These are phyloP conservation scores for Acanthamoeba royreba DNA, from an alignment of 208 protist genomes.

Conservation along the genomic window DNA sequence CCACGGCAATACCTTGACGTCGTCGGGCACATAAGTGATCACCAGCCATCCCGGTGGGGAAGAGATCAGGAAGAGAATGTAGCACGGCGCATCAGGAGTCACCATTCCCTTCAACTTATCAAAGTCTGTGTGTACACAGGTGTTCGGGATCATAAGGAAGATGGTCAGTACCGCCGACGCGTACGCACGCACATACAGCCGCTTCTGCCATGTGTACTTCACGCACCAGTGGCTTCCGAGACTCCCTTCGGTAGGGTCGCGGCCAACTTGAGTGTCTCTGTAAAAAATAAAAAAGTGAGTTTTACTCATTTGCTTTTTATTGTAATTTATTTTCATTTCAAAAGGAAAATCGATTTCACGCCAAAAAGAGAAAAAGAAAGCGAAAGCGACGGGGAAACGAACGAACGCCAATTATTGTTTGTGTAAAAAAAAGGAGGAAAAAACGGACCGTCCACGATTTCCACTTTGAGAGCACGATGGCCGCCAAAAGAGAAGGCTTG, in stretches of 20 bases:
- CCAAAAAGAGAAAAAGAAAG: not conserved
- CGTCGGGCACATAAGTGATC: slow-evolving; percentile 13
- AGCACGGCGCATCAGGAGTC: not conserved
- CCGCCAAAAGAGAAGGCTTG: not conserved
- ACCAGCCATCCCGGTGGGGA: not conserved
- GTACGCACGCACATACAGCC: not conserved
- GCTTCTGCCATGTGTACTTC: not conserved
- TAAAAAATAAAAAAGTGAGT: not conserved
- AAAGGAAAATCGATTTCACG: not conserved
- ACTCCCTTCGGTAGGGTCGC: not conserved
- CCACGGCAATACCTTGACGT: not conserved
- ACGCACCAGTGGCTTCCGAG: not conserved
- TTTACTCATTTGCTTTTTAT: too few relatives aligned
- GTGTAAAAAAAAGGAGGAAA: not conserved
- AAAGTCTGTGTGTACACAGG: not conserved
- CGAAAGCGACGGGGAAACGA: not conserved
- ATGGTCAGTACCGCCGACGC: not conserved
- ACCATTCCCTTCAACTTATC: slow-evolving; percentile 32
- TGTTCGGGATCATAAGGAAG: not conserved
- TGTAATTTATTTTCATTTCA: too few relatives aligned
- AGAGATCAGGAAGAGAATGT: not conserved
- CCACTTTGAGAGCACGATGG: not conserved
- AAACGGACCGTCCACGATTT: not conserved
- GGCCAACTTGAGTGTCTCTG: slow-evolving; percentile 5
- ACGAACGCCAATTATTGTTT: not conserved